Evolutionary conservation across 192 early-diverging fungal species (phyloP).

Genomic region (Dissophora ornata): DNA sequence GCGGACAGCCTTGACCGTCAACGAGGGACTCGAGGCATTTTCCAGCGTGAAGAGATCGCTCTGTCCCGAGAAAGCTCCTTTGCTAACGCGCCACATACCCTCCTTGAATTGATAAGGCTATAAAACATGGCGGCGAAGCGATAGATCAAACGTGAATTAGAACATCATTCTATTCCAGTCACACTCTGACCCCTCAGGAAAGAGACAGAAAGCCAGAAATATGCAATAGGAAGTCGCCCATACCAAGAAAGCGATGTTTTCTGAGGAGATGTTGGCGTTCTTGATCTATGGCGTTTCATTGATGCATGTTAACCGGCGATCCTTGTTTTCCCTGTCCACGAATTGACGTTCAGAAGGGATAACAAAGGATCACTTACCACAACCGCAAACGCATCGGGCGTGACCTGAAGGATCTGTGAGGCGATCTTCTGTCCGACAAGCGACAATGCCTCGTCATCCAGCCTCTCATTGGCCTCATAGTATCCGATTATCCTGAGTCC

Average conservation of each 20-base stretch:
- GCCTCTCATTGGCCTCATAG: slow-evolving; percentile 70
- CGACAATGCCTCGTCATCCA: slow-evolving; percentile 57
- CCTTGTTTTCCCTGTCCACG: no score
- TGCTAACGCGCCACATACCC: slow-evolving; percentile 63
- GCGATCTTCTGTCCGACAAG: slow-evolving; percentile 63
- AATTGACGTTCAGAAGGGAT: no score
- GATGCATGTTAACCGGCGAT: not conserved
- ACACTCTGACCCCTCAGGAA: no score
- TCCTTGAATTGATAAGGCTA: slow-evolving; percentile 66
- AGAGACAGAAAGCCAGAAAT: not conserved
- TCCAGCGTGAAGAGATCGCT: slow-evolving; percentile 41
- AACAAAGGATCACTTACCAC: slow-evolving; percentile 55
- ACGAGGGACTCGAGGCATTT: slow-evolving; percentile 30
- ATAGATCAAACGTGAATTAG: not conserved
- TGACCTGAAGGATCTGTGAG: slow-evolving; percentile 57
- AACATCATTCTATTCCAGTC: not conserved
- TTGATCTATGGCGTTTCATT: slow-evolving; percentile 38
- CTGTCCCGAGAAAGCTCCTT: slow-evolving; percentile 53
- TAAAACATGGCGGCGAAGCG: not conserved
- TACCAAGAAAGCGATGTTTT: slow-evolving; percentile 35
- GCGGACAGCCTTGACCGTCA: slow-evolving; percentile 52
- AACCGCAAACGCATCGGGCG: slow-evolving; percentile 63
- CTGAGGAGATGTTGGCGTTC: slow-evolving; percentile 27
- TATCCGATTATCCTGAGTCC: slow-evolving; percentile 68
- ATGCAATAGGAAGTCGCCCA: not conserved